phyloP scores from a whole-genome alignment of 495 filamentous ascomycete genomes.

The Rusavskia elegans region DNA sequence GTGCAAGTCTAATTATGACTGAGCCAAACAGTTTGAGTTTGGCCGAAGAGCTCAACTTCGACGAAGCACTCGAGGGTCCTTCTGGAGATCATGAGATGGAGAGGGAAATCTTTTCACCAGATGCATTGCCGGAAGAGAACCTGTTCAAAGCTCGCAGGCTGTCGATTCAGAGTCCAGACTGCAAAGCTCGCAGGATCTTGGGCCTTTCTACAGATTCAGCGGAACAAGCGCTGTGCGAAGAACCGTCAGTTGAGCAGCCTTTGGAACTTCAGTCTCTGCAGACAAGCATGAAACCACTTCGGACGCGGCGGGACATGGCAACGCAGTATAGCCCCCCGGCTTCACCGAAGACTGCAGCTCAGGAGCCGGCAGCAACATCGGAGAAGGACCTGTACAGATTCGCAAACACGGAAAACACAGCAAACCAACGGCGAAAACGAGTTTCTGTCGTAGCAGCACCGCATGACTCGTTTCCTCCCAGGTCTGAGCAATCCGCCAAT shows the following conservation, averaged over 20 bases:
- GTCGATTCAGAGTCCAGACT: not conserved
- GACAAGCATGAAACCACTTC: not conserved
- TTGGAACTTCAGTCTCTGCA: not conserved
- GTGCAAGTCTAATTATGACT: slow-evolving; percentile 31
- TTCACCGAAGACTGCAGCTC: slow-evolving; percentile 40
- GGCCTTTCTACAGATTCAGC: slow-evolving; percentile 26
- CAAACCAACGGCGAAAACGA: slow-evolving; percentile 56
- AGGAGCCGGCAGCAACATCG: slow-evolving; percentile 23
- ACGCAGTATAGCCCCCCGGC: slow-evolving; percentile 71
- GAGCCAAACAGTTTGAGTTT: slow-evolving; percentile 58
- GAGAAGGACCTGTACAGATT: slow-evolving; percentile 19
- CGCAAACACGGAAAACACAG: slow-evolving; percentile 21
- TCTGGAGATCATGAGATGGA: slow-evolving; percentile 23
- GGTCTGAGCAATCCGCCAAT: slow-evolving; percentile 6
- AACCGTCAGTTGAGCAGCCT: not conserved
- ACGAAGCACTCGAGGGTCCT: slow-evolving; percentile 53
- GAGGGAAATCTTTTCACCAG: slow-evolving; percentile 17
- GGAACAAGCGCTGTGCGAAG: slow-evolving; percentile 1
- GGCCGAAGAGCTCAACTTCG: slow-evolving; percentile 79
- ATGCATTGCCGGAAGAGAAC: slow-evolving; percentile 23
- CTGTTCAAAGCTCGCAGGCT: not conserved
- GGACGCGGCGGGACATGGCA: slow-evolving; percentile 52
- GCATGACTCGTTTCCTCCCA: slow-evolving; percentile 6
- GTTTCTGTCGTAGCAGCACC: slow-evolving; percentile 21
- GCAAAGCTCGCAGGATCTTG: slow-evolving; percentile 24